phyloP scores from a whole-genome alignment of 371 early-diverging fungal genomes.

The Apophysomyces ossiformis region DNA sequence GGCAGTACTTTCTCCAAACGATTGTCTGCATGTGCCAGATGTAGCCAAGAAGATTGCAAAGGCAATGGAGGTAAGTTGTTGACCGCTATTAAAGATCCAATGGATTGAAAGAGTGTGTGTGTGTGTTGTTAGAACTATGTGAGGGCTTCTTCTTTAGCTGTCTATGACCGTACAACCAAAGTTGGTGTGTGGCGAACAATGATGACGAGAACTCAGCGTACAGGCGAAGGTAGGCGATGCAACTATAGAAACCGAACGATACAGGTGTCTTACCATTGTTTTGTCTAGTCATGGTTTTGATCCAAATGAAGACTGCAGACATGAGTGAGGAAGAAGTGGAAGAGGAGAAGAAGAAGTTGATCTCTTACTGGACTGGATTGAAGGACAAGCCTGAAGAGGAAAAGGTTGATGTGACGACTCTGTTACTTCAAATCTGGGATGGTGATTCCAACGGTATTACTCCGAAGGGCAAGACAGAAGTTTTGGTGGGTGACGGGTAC shows the following conservation, averaged over 20 bases:
- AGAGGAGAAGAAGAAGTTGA: conserved; percentile 42
- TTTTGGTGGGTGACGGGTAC: conserved; percentile 61
- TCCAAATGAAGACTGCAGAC: conserved; percentile 61
- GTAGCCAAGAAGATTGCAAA: conserved; percentile 59
- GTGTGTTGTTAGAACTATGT: conserved; percentile 44
- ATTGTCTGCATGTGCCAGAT: conserved; percentile 59
- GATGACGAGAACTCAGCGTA: conserved; percentile 62
- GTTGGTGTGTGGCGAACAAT: conserved; percentile 73
- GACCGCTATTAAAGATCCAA: too few species aligned
- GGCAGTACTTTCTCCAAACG: conserved; percentile 53
- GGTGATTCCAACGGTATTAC: conserved; percentile 65
- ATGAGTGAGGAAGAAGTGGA: conserved; percentile 46
- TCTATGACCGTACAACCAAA: conserved; percentile 66
- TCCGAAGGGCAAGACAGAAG: conserved; percentile 49
- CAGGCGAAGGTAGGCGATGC: conserved; percentile 29
- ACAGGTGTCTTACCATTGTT: background rate
- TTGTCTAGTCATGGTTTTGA: conserved; percentile 58
- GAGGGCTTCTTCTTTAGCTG: conserved; percentile 43
- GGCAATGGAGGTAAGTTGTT: conserved; percentile 37
- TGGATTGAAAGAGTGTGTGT: background rate
- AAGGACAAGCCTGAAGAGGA: conserved; percentile 11
- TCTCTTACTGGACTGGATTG: conserved; percentile 31
- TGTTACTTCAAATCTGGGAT: conserved; percentile 61
- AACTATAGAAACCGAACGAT: too few species aligned
- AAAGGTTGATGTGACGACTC: conserved; percentile 50